phyloP scores from a whole-genome alignment of 2,329 filamentous ascomycete species.

The Clarireedia paspali region DNA sequence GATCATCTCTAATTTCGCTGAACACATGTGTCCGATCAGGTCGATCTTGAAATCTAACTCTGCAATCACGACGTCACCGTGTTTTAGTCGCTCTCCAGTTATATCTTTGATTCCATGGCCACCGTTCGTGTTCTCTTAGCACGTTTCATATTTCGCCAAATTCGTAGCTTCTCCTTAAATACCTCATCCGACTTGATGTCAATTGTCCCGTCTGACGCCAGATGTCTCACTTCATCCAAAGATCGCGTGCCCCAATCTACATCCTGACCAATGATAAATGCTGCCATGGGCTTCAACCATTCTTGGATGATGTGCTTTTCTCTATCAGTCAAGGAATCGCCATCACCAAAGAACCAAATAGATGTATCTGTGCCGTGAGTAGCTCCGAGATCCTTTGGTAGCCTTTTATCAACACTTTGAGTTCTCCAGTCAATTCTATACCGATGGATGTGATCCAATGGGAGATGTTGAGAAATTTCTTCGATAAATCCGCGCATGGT shows the following conservation, averaged over 20 bases:
- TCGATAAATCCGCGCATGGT: conserved; percentile 14
- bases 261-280: conserved; percentile 9
- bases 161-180: conserved; percentile 10
- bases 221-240: conserved; percentile 8
- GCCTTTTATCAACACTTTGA: conserved; percentile 11
- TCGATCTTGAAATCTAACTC: too few species aligned
- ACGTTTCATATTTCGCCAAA: conserved; percentile 9
- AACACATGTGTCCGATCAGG: too few species aligned
- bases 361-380: conserved; percentile 15
- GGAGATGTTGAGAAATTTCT: conserved; percentile 5
- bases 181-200: conserved; percentile 11
- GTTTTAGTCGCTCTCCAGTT: background rate
- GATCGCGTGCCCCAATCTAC: conserved; percentile 11
- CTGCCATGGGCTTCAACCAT: conserved; percentile 14
- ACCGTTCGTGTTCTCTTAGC: background rate
- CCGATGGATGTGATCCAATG: conserved; percentile 10
- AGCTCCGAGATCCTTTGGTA: conserved; percentile 9
- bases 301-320: conserved; percentile 11
- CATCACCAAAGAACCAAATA: conserved; percentile 18
- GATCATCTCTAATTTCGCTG: too few species aligned
- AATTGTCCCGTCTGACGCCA: conserved; percentile 11
- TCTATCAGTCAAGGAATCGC: conserved; percentile 1
- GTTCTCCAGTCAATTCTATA: conserved; percentile 16
- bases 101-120: background rate
- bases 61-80: too few species aligned